Base-by-base conservation (phyloP, 1,139 yeast genomes). In the Taphrina wiesneri region DNA sequence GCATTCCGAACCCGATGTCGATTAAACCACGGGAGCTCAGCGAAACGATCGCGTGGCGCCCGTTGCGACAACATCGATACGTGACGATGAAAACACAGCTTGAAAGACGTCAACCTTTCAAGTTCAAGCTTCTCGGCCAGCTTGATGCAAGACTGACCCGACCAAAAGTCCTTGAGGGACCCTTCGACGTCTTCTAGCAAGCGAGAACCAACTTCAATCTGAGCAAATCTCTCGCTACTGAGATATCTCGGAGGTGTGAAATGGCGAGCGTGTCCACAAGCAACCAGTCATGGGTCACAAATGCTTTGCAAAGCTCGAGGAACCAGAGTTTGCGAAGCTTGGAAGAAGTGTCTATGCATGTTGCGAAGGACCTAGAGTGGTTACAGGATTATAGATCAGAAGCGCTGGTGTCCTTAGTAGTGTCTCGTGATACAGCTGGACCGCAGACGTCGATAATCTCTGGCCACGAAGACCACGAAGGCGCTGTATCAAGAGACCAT, bases 301-400 rank as follows among this genome's bases (percentile, higher is more conserved):
- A 21, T n/a, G 26, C 49, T 7, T 9, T 45, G n/a, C 28, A 21
- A 45, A 9, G 13, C 28, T 23, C 25, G 28, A 45, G 21, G 21
- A 28, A 21, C 7, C 49, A 45, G 3, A 17, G 7, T 5, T 9
- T 45, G 7, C 28, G 7, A 5, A 7, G 26, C 19, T 39, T 51
- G 25, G 64, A 60, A 30, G 64, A 60, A 17, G 25, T 60, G 23
- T 54, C 64, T 17, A 47, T 60, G 28, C 39, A 43, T 21, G 57
- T 51, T 19, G 51, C 64, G 15, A 28, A 41, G 34, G 64, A 60
- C 19, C 21, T 60, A 15, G 51, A 60, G 15, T 60, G 64, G 64
- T 41, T 60, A 7, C 19, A 17, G 15, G 32, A 32, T 23, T 56
- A 56, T 13, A 45, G 21, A 23, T 26, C 25, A 9, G 49, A 45